phyloP scores from a whole-genome alignment of 2,329 filamentous ascomycete genomes.

The Cryphonectria japonica region DNA sequence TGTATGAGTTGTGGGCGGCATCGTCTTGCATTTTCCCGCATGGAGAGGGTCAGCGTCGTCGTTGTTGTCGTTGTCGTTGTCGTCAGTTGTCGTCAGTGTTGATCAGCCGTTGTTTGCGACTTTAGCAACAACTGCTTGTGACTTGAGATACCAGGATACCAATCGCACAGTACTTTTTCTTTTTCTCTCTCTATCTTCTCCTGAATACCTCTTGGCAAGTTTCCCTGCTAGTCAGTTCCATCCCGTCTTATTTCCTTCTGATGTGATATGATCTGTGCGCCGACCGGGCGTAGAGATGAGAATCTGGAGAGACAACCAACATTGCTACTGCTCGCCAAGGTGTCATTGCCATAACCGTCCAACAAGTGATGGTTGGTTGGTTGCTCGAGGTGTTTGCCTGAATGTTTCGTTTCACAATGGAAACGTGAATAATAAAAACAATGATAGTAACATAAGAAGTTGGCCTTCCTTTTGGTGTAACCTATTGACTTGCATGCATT shows the following conservation, averaged over 20 bases:
- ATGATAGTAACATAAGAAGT: neutral
- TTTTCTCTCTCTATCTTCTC: neutral
- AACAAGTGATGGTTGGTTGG: neutral
- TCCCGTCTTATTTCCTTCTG: neutral
- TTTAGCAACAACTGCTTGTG: constrained; percentile 25
- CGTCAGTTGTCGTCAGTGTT: constrained; percentile 8
- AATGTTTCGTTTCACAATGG: neutral
- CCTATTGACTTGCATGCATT: neutral
- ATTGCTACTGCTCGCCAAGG: too few relatives aligned
- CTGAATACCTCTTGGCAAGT: neutral
- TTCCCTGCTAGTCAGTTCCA: neutral
- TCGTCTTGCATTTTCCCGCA: constrained; percentile 13
- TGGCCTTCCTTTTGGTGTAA: neutral
- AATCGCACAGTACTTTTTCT: constrained; percentile 9
- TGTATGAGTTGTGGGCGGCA: constrained; percentile 9
- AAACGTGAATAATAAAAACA: neutral
- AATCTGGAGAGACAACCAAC: too few relatives aligned
- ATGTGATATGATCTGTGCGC: neutral
- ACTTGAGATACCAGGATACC: constrained; percentile 30
- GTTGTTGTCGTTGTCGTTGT: constrained; percentile 7
- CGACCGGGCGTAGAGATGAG: too few relatives aligned
- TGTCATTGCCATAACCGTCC: too few relatives aligned
- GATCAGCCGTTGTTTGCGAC: constrained; percentile 20
- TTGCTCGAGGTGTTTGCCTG: neutral
- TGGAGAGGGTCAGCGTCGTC: constrained; percentile 16